Evolutionary conservation across 768 basidiomycete genomes (phyloP).

Genomic region (Kwoniella sp.): DNA sequence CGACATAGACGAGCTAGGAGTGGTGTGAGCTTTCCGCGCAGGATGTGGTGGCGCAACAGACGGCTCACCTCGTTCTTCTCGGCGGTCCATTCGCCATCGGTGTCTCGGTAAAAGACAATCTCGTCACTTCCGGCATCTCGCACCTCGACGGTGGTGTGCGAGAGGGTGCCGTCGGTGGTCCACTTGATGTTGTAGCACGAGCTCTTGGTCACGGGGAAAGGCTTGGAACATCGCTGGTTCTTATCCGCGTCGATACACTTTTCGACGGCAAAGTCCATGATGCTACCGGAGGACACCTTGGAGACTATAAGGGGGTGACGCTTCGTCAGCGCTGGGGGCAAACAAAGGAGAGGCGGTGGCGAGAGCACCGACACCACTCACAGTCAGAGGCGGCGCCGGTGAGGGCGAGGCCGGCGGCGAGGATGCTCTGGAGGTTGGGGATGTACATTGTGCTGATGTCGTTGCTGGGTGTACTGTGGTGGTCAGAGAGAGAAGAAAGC

Average conservation of each 20-base stretch:
- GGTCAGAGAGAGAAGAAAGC: neutral
- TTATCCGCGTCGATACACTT: slow-evolving; percentile 42
- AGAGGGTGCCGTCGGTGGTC: slow-evolving; percentile 42
- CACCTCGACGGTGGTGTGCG: slow-evolving; percentile 47
- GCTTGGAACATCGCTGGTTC: slow-evolving; percentile 42
- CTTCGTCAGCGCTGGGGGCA: neutral
- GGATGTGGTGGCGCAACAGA: neutral
- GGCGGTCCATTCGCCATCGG: slow-evolving; percentile 46
- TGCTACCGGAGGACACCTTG: slow-evolving; percentile 33
- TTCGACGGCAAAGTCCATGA: slow-evolving; percentile 44
- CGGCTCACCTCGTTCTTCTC: slow-evolving; percentile 44
- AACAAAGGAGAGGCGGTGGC: neutral
- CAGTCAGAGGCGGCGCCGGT: slow-evolving; percentile 27
- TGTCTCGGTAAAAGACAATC: slow-evolving; percentile 46
- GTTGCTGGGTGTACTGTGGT: neutral
- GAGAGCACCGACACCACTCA: slow-evolving; percentile 17
- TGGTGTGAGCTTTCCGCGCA: neutral
- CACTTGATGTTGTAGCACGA: slow-evolving; percentile 45
- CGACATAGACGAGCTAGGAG: slow-evolving; percentile 40
- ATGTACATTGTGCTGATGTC: slow-evolving; percentile 38
- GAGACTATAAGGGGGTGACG: slow-evolving; percentile 9
- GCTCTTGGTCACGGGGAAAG: slow-evolving; percentile 41
- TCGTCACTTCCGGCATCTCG: slow-evolving; percentile 40
- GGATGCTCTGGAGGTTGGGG: slow-evolving; percentile 34
- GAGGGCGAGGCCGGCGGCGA: slow-evolving; percentile 41